Evolutionary conservation across 148 eudicot species (phyloP).

Genomic region (Rhododendron ferrugineum): DNA sequence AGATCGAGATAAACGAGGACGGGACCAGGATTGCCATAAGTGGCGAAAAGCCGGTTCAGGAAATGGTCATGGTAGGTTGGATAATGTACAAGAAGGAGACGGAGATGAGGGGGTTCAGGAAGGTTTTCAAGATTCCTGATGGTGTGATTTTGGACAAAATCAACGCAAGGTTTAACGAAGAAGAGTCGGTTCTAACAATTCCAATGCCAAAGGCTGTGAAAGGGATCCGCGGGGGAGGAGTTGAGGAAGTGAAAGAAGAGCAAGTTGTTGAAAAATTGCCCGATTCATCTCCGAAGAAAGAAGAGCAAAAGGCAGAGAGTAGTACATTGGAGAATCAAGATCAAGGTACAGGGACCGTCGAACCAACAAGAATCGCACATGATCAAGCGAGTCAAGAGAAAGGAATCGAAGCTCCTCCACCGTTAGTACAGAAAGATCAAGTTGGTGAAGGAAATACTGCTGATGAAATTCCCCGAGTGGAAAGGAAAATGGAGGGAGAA

Average conservation of each 20-base stretch:
- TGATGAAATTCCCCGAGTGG: background rate
- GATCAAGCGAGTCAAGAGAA: background rate
- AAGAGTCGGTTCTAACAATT: conserved; percentile 47
- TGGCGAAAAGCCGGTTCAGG: conserved; percentile 56
- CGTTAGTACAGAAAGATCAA: background rate
- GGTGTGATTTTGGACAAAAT: conserved; percentile 57
- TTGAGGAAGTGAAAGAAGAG: conserved; percentile 35
- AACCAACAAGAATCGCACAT: background rate
- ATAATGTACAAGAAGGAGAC: conserved; percentile 37
- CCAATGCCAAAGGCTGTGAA: conserved; percentile 62
- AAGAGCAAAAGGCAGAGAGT: background rate
- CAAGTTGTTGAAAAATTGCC: background rate
- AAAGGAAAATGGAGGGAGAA: background rate
- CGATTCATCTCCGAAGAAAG: background rate
- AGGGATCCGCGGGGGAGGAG: conserved; percentile 38
- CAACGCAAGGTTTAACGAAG: conserved; percentile 45
- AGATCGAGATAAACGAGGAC: conserved; percentile 59
- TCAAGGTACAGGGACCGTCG: background rate
- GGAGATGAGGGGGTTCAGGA: conserved; percentile 36
- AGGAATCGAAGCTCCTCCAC: background rate
- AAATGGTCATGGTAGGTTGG: conserved; percentile 45
- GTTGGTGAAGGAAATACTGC: background rate
- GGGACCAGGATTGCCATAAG: conserved; percentile 50
- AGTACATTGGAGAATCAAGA: background rate
- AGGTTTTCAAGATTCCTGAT: conserved; percentile 52